Evolutionary conservation across 1,284 basidiomycete genomes (phyloP).

Genomic region (Anthracocystis walkeri): DNA sequence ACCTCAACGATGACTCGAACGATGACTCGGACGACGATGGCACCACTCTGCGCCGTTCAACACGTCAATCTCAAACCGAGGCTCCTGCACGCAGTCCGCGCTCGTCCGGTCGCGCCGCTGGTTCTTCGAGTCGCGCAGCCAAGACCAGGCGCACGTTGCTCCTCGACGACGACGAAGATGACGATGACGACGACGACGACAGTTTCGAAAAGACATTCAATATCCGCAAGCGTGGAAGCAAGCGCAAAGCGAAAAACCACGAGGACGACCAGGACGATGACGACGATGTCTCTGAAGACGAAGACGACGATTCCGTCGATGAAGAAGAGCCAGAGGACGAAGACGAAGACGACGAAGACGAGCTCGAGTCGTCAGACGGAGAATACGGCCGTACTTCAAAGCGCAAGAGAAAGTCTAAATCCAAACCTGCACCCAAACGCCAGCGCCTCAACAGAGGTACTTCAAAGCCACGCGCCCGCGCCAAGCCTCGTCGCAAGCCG

Average conservation of each 20-base stretch:
- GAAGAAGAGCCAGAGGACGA: conserved; percentile 9
- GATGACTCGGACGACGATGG: conserved; percentile 21
- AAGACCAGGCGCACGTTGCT: conserved; percentile 1
- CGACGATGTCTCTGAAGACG: conserved; percentile 6
- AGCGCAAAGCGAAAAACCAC: neutral
- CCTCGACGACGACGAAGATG: conserved; percentile 16
- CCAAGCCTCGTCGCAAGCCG: conserved; percentile 12
- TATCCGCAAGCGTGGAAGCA: too few relatives aligned
- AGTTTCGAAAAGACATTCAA: too few relatives aligned
- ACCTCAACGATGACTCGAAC: conserved; percentile 24
- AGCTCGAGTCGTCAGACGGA: conserved; percentile 23
- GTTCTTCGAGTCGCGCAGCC: neutral
- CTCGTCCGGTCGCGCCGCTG: neutral
- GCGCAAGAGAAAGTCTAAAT: conserved; percentile 14
- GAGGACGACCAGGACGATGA: conserved; percentile 22
- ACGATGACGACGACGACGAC: conserved; percentile 9
- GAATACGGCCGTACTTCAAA: conserved; percentile 15
- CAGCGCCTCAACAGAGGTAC: conserved; percentile 9
- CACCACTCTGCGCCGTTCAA: conserved; percentile 13
- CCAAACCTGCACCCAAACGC: conserved; percentile 17
- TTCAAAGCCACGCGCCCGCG: conserved; percentile 4
- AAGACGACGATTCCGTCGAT: conserved; percentile 1
- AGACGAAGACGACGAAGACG: conserved; percentile 29
- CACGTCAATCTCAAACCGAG: conserved; percentile 9
- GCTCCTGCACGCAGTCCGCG: neutral